Conservation (phyloP, 805 yeast species). For the Saturnispora sekii region DNA sequence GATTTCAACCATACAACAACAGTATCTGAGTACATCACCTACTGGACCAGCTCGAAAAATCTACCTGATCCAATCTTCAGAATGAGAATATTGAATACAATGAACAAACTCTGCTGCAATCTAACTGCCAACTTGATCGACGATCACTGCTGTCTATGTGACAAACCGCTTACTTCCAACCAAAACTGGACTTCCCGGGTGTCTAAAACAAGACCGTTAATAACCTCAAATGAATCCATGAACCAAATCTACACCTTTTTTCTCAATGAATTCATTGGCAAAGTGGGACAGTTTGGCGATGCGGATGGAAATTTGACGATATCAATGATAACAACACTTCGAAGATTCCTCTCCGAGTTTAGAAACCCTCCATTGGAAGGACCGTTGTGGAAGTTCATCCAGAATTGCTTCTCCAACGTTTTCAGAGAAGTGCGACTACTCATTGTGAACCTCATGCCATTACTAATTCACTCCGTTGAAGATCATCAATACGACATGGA, state of each 20-base stretch:
- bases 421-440: conserved; percentile 49
- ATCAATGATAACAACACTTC: conserved; percentile 36
- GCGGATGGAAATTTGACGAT: conserved; percentile 26
- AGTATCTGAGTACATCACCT: conserved; percentile 1
- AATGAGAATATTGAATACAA: conserved; percentile 25
- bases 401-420: conserved; percentile 29
- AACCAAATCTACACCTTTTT: conserved; percentile 22
- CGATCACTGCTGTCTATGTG: conserved; percentile 32
- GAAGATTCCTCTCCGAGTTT: conserved; percentile 42
- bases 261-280: conserved; percentile 3
- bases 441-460: conserved; percentile 40
- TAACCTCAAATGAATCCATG: conserved; percentile 14
- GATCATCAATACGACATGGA: conserved; percentile 32
- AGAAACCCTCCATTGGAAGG: conserved; percentile 34
- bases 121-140: conserved; percentile 29
- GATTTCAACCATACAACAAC: conserved; percentile 3
- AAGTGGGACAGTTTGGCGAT: conserved; percentile 19
- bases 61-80: conserved; percentile 5
- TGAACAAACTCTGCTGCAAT: conserved; percentile 37
- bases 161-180: conserved; percentile 15
- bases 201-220: conserved; percentile 24
- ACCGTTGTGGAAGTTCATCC: conserved; percentile 33
- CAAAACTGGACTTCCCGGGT: conserved; percentile 10
- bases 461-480: conserved; percentile 35
- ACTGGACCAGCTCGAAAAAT: background rate